Evolutionary conservation across 345 rosid genomes (phyloP).

Genomic region (Draba incana): DNA sequence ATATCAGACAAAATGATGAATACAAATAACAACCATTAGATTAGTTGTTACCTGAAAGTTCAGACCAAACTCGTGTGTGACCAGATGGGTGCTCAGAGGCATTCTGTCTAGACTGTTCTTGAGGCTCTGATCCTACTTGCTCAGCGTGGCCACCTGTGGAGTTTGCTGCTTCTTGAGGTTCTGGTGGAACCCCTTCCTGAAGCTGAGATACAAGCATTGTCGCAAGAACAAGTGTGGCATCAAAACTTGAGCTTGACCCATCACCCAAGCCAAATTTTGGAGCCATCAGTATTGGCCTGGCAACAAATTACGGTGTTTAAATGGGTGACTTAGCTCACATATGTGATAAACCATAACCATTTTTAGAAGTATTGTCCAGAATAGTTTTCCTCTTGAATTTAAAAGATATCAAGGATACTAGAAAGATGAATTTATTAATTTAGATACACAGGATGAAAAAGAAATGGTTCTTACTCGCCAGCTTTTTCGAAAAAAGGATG

Average conservation of each 20-base stretch:
- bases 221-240: conserved; percentile 86
- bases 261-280: conserved; percentile 84
- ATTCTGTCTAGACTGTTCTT: conserved; percentile 54
- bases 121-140: conserved; percentile 50
- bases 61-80: conserved; percentile 92
- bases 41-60: conserved; percentile 67
- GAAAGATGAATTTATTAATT: conserved; percentile 5
- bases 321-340: conserved; percentile 6
- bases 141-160: conserved; percentile 47
- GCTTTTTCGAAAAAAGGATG: conserved; percentile 81
- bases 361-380: background rate
- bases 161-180: conserved; percentile 48
- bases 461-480: conserved; percentile 78
- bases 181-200: conserved; percentile 61
- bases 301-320: conserved; percentile 2
- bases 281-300: conserved; percentile 92
- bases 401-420: conserved; percentile 13
- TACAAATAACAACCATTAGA: conserved; percentile 19
- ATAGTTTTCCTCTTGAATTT: background rate
- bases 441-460: background rate
- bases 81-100: conserved; percentile 71
- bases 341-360: conserved; percentile 17
- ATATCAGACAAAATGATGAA: conserved; percentile 2
- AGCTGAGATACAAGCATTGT: conserved; percentile 90
- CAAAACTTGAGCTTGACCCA: conserved; percentile 69